Evolutionary conservation across 2,329 filamentous ascomycete species (phyloP).

Genomic region (Sporothrix pseudoabietina): DNA sequence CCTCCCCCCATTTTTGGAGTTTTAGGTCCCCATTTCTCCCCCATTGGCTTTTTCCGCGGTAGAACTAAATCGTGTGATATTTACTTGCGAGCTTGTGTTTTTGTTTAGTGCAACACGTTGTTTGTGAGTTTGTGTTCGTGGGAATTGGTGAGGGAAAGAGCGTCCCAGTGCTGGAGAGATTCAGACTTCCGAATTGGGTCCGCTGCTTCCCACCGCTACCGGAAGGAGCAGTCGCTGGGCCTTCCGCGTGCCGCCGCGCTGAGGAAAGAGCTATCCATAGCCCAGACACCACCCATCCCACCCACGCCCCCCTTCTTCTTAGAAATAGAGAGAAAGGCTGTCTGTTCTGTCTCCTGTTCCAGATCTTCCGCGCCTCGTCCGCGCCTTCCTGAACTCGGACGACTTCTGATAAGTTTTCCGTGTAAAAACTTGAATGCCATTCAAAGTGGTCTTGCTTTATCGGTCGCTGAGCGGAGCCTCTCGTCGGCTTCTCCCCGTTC

Average conservation of each 20-base stretch:
- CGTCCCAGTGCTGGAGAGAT: not conserved
- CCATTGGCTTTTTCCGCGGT: not conserved
- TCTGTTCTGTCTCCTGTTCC: not conserved
- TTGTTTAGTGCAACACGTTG: not conserved
- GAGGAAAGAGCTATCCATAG: constrained; percentile 6
- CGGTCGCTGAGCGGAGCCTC: not conserved
- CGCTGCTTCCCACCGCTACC: constrained; percentile 17
- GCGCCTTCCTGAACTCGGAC: not conserved
- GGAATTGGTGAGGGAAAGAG: not conserved
- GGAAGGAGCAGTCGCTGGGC: constrained; percentile 8
- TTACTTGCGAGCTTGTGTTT: not conserved
- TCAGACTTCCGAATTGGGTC: constrained; percentile 17
- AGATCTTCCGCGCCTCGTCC: constrained; percentile 13
- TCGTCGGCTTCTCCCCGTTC: not conserved
- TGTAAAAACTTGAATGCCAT: not conserved
- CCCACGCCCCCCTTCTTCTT: constrained; percentile 7
- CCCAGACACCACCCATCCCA: constrained; percentile 21
- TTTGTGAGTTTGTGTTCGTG: not conserved
- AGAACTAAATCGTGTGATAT: not conserved
- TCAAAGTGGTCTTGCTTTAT: not conserved
- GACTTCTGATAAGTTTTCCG: constrained; percentile 9
- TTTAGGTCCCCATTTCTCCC: not conserved
- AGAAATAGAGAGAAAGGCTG: not conserved
- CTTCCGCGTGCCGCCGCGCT: not conserved
- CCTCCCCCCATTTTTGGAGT: constrained; percentile 7